Conservation (phyloP, 139 green algal genomes). For the Bryopsis sp. region DNA sequence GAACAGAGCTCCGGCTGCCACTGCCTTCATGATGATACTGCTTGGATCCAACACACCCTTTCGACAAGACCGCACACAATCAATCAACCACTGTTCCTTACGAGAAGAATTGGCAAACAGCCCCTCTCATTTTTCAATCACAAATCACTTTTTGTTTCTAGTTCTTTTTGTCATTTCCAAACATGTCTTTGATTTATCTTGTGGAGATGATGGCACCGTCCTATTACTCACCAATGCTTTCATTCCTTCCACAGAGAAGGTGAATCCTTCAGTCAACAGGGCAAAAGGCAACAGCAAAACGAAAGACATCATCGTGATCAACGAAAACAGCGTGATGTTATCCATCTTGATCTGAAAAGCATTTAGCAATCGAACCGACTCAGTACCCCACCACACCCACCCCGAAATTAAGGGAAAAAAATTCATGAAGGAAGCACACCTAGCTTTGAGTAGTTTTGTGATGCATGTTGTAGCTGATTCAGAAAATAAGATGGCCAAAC, state of each 20-base stretch:
- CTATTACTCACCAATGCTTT: constrained; percentile 19
- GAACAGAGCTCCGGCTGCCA: constrained; percentile 81
- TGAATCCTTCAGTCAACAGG: constrained; percentile 47
- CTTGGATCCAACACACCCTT: constrained; percentile 35
- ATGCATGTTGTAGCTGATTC: too few relatives aligned
- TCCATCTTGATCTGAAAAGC: constrained; percentile 45
- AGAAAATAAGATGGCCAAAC: too few relatives aligned
- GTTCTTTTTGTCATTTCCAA: too few relatives aligned
- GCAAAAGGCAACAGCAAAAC: constrained; percentile 52
- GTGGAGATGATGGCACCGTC: too few relatives aligned
- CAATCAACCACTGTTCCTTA: too few relatives aligned
- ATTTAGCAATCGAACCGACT: background rate
- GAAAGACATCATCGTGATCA: constrained; percentile 91
- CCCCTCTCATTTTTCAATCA: too few relatives aligned
- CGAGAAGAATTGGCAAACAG: too few relatives aligned
- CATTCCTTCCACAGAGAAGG: constrained; percentile 20
- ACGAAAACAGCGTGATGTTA: constrained; percentile 89
- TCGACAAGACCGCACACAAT: too few relatives aligned
- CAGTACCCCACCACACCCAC: too few relatives aligned
- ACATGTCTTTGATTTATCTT: too few relatives aligned
- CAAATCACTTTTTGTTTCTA: too few relatives aligned
- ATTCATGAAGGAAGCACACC: background rate
- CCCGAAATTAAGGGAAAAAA: background rate
- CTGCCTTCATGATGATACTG: constrained; percentile 35
- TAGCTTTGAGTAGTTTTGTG: background rate